Conservation (phyloP, 257 asterid species). For the Penstemon barbatus region DNA sequence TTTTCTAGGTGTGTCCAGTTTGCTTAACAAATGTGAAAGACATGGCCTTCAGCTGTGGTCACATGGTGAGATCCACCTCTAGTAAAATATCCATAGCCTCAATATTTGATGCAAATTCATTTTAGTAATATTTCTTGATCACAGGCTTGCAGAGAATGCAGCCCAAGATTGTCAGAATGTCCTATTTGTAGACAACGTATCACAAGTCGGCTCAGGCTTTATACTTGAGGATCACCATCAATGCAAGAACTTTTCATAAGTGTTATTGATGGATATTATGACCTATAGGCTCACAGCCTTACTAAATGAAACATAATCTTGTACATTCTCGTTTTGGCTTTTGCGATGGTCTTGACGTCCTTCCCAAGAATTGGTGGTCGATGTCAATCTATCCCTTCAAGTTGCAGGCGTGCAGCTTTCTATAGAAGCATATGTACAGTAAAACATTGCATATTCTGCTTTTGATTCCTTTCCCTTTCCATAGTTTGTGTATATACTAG, state of each 20-base stretch:
- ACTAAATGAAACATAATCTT: background rate
- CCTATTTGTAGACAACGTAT: slow-evolving; percentile 74
- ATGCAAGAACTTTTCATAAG: background rate
- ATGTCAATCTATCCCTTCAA: background rate
- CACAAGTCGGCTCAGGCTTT: slow-evolving; percentile 66
- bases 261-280: background rate
- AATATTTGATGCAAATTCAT: slow-evolving; percentile 5
- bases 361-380: background rate
- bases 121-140: slow-evolving; percentile 22
- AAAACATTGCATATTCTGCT: background rate
- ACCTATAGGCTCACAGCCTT: background rate
- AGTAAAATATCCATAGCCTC: background rate
- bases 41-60: slow-evolving; percentile 80
- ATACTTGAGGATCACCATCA: slow-evolving; percentile 35
- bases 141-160: slow-evolving; percentile 82
- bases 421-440: background rate
- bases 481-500: background rate
- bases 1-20: slow-evolving; percentile 60
- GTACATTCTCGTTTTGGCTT: background rate
- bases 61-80: slow-evolving; percentile 50
- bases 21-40: slow-evolving; percentile 62
- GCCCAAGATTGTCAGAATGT: slow-evolving; percentile 60
- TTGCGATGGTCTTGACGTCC: background rate
- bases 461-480: background rate
- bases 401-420: background rate